Evolutionary conservation across 208 protist species (phyloP).

Genomic region (Leptomonas pyrrhocoris): DNA sequence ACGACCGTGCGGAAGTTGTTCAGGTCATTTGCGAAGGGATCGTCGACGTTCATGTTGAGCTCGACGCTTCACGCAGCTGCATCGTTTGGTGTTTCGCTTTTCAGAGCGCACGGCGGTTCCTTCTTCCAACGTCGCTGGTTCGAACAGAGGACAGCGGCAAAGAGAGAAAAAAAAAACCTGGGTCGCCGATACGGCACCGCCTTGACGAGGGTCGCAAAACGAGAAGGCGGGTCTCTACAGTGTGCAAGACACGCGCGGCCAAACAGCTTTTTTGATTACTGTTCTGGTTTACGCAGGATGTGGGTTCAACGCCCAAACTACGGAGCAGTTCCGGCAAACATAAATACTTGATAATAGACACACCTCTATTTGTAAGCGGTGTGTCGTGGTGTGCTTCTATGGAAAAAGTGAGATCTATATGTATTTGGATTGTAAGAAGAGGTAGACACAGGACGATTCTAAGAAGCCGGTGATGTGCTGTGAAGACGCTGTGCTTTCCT

Average conservation of each 20-base stretch:
- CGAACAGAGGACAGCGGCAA: not conserved
- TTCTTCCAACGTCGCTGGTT: not conserved
- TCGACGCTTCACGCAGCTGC: not conserved
- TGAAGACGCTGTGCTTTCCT: no score
- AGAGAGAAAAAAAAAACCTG: not conserved
- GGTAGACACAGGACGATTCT: not conserved
- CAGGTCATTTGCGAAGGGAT: conserved; percentile 73
- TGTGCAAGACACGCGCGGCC: no score
- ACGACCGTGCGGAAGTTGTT: conserved; percentile 29
- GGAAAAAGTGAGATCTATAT: not conserved
- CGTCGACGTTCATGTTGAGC: conserved; percentile 61
- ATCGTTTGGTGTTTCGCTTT: not conserved
- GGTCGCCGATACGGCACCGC: no score
- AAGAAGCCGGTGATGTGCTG: no score
- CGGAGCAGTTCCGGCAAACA: no score
- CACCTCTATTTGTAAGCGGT: no score
- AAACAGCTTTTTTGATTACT: no score
- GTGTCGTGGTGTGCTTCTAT: not conserved
- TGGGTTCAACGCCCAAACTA: no score
- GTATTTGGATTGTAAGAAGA: not conserved
- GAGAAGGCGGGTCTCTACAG: no score
- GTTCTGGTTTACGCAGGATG: no score
- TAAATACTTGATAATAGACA: no score
- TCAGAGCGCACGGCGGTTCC: not conserved
- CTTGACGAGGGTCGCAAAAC: no score